These are phyloP conservation scores for Plectosphaerella cucumerina DNA, from an alignment of 2,329 filamentous ascomycete species.

Conservation along the genomic window DNA sequence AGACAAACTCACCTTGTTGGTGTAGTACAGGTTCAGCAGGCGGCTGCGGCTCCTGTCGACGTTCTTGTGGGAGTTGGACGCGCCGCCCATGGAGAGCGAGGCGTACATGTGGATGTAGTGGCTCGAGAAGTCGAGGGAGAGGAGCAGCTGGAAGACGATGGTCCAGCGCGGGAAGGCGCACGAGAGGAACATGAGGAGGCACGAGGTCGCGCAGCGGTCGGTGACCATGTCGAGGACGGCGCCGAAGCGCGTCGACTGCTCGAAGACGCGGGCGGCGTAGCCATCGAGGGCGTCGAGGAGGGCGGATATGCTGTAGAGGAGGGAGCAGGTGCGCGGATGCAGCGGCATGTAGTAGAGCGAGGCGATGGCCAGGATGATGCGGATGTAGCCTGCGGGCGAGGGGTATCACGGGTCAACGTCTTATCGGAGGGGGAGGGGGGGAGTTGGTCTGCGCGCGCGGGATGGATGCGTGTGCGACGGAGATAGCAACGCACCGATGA, in stretches of 20 bases:
- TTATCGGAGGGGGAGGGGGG: background rate
- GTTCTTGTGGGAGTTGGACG: slow-evolving; percentile 83
- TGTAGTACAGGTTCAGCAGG: slow-evolving; percentile 93
- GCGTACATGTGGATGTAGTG: slow-evolving; percentile 99
- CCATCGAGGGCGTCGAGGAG: slow-evolving; percentile 94
- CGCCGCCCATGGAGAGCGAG: slow-evolving; percentile 81
- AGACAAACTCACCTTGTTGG: slow-evolving; percentile 69
- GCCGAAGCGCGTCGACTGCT: slow-evolving; percentile 93
- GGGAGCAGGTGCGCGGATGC: slow-evolving; percentile 90
- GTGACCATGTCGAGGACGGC: slow-evolving; percentile 99
- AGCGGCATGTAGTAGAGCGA: slow-evolving; percentile 99
- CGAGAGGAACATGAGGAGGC: slow-evolving; percentile 88
- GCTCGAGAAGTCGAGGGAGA: slow-evolving; percentile 87
- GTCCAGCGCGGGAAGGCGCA: slow-evolving; percentile 93
- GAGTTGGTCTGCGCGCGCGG: background rate
- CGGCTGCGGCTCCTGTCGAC: slow-evolving; percentile 84
- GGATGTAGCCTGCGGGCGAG: slow-evolving; percentile 60
- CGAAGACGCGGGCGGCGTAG: slow-evolving; percentile 72
- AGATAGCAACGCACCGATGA: slow-evolving; percentile 59
- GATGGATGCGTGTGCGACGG: background rate
- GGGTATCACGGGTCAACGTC: background rate
- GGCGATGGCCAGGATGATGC: slow-evolving; percentile 77
- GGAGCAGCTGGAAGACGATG: slow-evolving; percentile 89
- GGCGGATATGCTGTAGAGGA: slow-evolving; percentile 90
- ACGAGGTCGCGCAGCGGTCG: slow-evolving; percentile 93